Evolutionary conservation across 768 basidiomycete species (phyloP).

Genomic region (Clitopilus hobsonii): DNA sequence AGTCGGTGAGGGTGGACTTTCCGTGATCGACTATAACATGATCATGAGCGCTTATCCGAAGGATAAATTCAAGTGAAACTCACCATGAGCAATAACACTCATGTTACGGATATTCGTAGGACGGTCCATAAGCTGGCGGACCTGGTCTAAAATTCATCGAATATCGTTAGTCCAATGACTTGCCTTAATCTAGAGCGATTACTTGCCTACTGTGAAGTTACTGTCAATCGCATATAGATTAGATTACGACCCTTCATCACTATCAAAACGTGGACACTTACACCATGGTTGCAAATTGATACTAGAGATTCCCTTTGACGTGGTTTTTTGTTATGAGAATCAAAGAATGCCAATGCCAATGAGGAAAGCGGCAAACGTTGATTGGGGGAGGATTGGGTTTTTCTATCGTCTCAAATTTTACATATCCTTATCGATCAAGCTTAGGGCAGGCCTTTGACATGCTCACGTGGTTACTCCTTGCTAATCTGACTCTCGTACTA

Average conservation of each 20-base stretch:
- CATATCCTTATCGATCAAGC: slow-evolving; percentile 3
- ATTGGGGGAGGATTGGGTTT: not conserved
- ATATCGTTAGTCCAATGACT: slow-evolving; percentile 1
- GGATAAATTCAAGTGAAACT: slow-evolving; percentile 22
- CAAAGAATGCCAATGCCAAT: not conserved
- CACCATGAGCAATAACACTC: slow-evolving; percentile 91
- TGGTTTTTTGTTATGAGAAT: not conserved
- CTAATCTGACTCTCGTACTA: not conserved
- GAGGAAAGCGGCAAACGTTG: not conserved
- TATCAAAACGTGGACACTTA: slow-evolving; percentile 37
- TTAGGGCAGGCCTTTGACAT: not conserved
- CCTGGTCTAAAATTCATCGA: slow-evolving; percentile 58
- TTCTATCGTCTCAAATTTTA: slow-evolving; percentile 1
- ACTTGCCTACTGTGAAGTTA: slow-evolving; percentile 85
- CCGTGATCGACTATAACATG: slow-evolving; percentile 87
- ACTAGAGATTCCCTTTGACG: slow-evolving; percentile 10
- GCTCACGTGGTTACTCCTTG: not conserved
- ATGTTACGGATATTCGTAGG: slow-evolving; percentile 94
- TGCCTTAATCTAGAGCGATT: slow-evolving; percentile 11
- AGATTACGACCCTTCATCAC: slow-evolving; percentile 6
- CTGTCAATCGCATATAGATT: slow-evolving; percentile 28
- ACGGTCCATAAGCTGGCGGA: slow-evolving; percentile 83
- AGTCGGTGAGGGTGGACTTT: slow-evolving; percentile 99
- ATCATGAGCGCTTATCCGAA: slow-evolving; percentile 4
- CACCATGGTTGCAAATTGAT: slow-evolving; percentile 73